Conservation (phyloP, 148 eudicot species). For the Arbutus unedo region DNA sequence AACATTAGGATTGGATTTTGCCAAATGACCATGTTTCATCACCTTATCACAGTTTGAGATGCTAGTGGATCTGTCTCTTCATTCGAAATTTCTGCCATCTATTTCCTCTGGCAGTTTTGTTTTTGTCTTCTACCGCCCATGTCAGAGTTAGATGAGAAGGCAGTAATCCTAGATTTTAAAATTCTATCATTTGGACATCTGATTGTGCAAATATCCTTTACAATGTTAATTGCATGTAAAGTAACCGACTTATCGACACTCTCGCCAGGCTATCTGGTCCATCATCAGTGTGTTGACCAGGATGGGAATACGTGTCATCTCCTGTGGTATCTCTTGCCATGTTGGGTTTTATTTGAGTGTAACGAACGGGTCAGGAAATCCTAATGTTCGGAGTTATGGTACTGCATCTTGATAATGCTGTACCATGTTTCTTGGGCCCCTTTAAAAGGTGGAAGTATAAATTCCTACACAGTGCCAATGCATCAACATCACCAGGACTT, state of each 20-base stretch:
- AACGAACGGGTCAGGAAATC: background rate
- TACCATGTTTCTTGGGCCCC: background rate
- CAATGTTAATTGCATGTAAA: too few species aligned
- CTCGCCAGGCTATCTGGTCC: background rate
- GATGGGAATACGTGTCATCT: background rate
- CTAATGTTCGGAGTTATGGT: background rate
- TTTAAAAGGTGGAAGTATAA: background rate
- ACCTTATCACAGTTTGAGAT: too few species aligned
- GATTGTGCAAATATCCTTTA: too few species aligned
- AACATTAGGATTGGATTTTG: background rate
- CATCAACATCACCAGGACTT: background rate
- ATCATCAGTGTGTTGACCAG: background rate
- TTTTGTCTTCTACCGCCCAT: background rate
- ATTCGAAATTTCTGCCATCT: background rate
- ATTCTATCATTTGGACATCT: too few species aligned
- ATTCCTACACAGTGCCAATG: background rate
- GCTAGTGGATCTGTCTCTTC: too few species aligned
- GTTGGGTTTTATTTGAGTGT: background rate
- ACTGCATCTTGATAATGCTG: conserved; percentile 5
- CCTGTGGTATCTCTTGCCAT: background rate
- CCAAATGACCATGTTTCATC: background rate
- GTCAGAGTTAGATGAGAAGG: background rate
- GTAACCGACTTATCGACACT: background rate
- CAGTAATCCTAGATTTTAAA: background rate
- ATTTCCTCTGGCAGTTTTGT: background rate